These are phyloP conservation scores for Millerozyma miso DNA, from an alignment of 805 yeast species.

Conservation along the genomic window DNA sequence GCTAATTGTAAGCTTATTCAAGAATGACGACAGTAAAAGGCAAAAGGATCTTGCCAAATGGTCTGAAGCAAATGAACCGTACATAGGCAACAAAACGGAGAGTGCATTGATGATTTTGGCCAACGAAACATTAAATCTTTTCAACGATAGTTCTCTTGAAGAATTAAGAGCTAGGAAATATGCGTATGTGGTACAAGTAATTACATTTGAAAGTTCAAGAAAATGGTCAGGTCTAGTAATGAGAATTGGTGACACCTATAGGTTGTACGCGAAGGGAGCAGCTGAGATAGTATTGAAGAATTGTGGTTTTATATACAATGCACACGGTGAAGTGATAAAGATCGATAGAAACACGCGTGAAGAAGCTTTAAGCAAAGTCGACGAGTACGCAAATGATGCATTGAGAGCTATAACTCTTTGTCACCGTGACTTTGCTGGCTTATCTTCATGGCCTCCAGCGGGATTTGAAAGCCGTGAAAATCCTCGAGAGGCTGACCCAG, in stretches of 20 bases:
- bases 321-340: constrained; percentile 20
- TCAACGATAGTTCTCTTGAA: constrained; percentile 42
- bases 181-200: constrained; percentile 53
- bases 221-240: constrained; percentile 89
- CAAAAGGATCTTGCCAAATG: constrained; percentile 8
- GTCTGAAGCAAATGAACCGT: constrained; percentile 47
- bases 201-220: constrained; percentile 89
- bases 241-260: constrained; percentile 43
- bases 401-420: constrained; percentile 86
- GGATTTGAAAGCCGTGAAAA: constrained; percentile 26
- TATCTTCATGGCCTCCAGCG: constrained; percentile 65
- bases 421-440: constrained; percentile 59
- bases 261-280: constrained; percentile 86
- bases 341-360: constrained; percentile 28
- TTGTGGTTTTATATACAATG: constrained; percentile 43
- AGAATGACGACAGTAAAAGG: constrained; percentile 7
- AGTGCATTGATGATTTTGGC: constrained; percentile 78
- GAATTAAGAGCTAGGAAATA: constrained; percentile 21
- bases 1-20: constrained; percentile 23
- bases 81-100: constrained; percentile 92
- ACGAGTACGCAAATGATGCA: constrained; percentile 68
- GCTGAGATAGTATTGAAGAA: constrained; percentile 76
- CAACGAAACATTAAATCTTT: constrained; percentile 47
- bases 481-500: constrained; percentile 20
- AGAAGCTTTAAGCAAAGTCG: constrained; percentile 30